Evolutionary conservation across 768 basidiomycete species (phyloP).

Genomic region (Naematelia aurantialba): DNA sequence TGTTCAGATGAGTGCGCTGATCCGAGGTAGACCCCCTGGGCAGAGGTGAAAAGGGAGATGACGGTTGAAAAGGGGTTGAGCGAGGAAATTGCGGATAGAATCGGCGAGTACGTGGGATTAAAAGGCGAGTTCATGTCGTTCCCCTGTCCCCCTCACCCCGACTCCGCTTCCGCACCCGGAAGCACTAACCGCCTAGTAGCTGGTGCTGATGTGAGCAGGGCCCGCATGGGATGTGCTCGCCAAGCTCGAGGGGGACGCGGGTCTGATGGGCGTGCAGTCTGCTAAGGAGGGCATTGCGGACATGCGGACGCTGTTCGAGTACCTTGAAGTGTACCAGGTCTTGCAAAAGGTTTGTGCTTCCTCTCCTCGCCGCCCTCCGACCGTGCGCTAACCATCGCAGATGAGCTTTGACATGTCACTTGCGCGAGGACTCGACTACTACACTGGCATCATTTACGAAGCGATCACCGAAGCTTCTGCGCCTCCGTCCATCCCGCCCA

Average conservation of each 20-base stretch:
- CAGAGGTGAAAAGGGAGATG: constrained; percentile 93
- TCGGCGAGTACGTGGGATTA: constrained; percentile 93
- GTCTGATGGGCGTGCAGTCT: constrained; percentile 64
- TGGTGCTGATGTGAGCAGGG: no score
- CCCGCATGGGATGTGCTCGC: constrained; percentile 68
- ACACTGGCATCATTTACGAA: constrained; percentile 98
- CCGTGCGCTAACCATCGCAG: constrained; percentile 50
- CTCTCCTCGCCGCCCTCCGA: no score
- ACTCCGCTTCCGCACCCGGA: no score
- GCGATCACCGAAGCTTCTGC: constrained; percentile 90
- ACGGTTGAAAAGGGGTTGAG: constrained; percentile 89
- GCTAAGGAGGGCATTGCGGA: constrained; percentile 81
- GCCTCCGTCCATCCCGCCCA: constrained; percentile 72
- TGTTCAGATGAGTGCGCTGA: neutral
- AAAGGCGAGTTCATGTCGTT: constrained; percentile 61
- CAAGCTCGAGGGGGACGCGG: constrained; percentile 62
- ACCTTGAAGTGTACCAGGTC: constrained; percentile 75
- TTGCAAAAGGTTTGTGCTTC: constrained; percentile 62
- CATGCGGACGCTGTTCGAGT: constrained; percentile 77
- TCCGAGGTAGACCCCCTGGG: constrained; percentile 68
- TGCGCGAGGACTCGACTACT: constrained; percentile 96
- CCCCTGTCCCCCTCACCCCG: no score
- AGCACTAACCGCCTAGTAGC: no score
- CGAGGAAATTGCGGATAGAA: constrained; percentile 75
- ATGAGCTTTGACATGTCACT: constrained; percentile 95